Base-by-base conservation (phyloP, 192 early-diverging fungal genomes). In the Backusella australiensis region DNA sequence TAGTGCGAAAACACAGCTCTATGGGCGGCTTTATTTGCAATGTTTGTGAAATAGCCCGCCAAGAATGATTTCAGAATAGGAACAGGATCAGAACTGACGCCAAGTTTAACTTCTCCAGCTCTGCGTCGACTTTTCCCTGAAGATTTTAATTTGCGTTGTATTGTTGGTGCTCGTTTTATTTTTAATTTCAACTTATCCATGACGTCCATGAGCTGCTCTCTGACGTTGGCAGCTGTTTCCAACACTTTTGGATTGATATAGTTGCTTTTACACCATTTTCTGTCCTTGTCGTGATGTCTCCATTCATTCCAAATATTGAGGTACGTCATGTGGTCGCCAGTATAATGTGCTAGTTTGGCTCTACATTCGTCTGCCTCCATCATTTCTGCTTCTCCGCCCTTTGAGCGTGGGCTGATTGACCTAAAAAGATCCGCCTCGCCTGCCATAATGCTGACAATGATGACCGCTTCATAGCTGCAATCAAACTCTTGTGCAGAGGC, bases 391-490 rank as follows among this genome's bases (percentile, higher is more conserved):
- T 82, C 83, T n/a, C 80, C 72, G 21, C 67, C 71, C n/a, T 59
- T 67, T 3, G 34, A n/a, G 67, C 92, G 91, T 5, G 95, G 94
- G 36, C 93, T 88, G 71, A 96, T 96, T 38, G 94, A 86, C 71
- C 93, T 91, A 77, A 99, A 99, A 3, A 98, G 80, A 21, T 94
- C 88, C 12, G 85, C 86, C 49, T 97, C 96, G 1, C 94, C 93
- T 0, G 97, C 97, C 34, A 98, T 82, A 89, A 98, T 94, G 23
- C 96, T 93, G 1, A 94, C 96, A 78, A 99, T 97, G 0, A 92
- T 96, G 53, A 96, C 80, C 4, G 96, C 87, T 77, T 97, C 97
- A 56, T 92, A 90, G 46, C 95, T 89, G 81, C 97, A 99, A 0
- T 89, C 89, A 53, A 92, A 84, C 72, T 94, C 89, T 67, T 92